Evolutionary conservation across 331 rosid genomes (phyloP), one percentile per base, ranked within the genome.

Genomic region (Malus hybrid): DNA sequence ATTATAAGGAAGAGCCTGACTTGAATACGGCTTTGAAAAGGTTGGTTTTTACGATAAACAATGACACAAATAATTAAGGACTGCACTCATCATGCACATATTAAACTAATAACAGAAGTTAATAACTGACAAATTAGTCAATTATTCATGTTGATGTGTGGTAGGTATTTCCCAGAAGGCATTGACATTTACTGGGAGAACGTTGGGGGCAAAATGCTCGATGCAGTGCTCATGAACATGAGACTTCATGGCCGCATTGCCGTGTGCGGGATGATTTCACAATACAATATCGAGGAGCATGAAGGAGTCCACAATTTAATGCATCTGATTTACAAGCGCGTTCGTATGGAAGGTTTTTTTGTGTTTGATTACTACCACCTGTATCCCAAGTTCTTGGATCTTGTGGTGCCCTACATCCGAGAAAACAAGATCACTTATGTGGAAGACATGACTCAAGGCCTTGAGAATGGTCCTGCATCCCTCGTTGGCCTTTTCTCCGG

Each of bases 1-100:
- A 78, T 20, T 78, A 71, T 3, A 78, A 78, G 46, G 79, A 73
- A 61, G 79, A 79, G 69, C 24, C 24, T 16, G 79, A 79, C 65
- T 68, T 79, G 79, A 60, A 68, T 68, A 10, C 27, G 10, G 71
- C 71, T 42, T 44, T 79, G 42, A 79, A 73, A 46, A 74, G 83
- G 46, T 39, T 39, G 13, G 46, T 39, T 39, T 39, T 39, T 39
- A 39, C 46, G 1, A 24, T 39, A 39, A 1, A 39, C 46, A 39
- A 39, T 9, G 46, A 39, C 46, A 39, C 46, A 39, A 39, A 39
- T 39, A 39, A 39, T 39, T 39, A 39, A 2, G 46, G 46, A 10
- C 46, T 10, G 46, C 46, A 39, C 46, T 39, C 46, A 39, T 10
- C 46, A 39, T 39, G 46, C 46, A 39, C 46, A 3, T 36, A 36